Percentiles rank a stretch among this genome's conserved stretches.
phyloP scores from a whole-genome alignment of 1,284 basidiomycete genomes.

The Phlebopus sp. region DNA sequence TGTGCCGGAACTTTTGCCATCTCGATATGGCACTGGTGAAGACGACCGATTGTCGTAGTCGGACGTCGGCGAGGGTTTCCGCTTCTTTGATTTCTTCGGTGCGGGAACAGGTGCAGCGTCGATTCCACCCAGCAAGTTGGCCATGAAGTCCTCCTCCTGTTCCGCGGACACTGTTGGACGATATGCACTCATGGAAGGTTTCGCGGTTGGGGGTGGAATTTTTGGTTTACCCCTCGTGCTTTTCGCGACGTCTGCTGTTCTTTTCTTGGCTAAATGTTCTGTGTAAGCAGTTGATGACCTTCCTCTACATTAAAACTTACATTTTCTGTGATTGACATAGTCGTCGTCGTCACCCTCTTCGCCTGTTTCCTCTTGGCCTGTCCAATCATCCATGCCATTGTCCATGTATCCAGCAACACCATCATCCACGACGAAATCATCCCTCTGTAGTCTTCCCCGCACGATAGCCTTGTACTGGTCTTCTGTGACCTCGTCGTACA shows the following conservation, averaged over 20 bases:
- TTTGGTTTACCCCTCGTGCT: constrained; percentile 44
- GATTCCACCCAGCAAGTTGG: constrained; percentile 66
- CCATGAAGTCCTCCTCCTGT: constrained; percentile 87
- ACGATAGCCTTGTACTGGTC: constrained; percentile 90
- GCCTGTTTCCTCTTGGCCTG: constrained; percentile 47
- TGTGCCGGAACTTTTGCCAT: constrained; percentile 20
- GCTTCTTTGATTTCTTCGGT: constrained; percentile 53
- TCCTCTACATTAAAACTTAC: constrained; percentile 32
- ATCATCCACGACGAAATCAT: constrained; percentile 97
- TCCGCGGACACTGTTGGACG: constrained; percentile 70
- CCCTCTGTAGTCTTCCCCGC: constrained; percentile 77
- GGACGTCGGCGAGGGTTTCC: constrained; percentile 65
- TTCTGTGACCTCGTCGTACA: constrained; percentile 94
- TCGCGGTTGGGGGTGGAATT: constrained; percentile 47
- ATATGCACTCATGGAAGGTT: constrained; percentile 72
- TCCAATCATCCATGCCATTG: constrained; percentile 95
- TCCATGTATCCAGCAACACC: constrained; percentile 92
- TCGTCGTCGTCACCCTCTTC: constrained; percentile 39
- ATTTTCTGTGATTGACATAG: constrained; percentile 36
- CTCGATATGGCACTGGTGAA: constrained; percentile 34
- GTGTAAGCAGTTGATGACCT: neutral
- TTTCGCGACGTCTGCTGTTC: constrained; percentile 36
- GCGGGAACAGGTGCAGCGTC: constrained; percentile 45
- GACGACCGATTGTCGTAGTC: constrained; percentile 35
- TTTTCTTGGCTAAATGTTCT: constrained; percentile 38